Evolutionary conservation across 2,329 filamentous ascomycete genomes (phyloP).

Genomic region (Fusarium ambrosium): DNA sequence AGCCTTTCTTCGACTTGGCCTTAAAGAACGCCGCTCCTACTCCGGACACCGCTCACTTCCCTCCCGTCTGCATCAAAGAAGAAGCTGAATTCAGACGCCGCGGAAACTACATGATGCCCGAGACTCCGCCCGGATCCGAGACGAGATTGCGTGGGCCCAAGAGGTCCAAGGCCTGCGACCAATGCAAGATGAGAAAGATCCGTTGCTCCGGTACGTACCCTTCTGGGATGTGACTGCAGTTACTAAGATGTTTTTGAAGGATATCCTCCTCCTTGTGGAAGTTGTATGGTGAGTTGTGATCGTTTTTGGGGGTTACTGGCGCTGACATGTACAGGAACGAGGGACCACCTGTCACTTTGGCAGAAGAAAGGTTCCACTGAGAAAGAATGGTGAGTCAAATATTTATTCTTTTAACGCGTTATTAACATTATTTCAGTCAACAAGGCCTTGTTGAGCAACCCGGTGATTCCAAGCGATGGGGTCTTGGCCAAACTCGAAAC

Average conservation of each 20-base stretch:
- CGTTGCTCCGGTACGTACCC: slow-evolving; percentile 35
- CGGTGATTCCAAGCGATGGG: rapidly evolving
- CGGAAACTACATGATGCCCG: slow-evolving; percentile 13
- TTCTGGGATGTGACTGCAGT: not conserved
- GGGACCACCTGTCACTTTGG: slow-evolving; percentile 31
- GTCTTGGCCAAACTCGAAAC: not conserved
- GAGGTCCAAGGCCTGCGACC: slow-evolving; percentile 40
- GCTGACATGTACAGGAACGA: slow-evolving; percentile 24
- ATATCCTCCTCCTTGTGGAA: slow-evolving; percentile 35
- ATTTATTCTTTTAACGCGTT: not conserved
- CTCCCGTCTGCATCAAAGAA: not conserved
- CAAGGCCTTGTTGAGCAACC: not conserved
- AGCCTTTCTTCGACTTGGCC: not conserved
- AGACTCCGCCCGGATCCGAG: not conserved
- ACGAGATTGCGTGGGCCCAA: slow-evolving; percentile 28
- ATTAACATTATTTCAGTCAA: slow-evolving; percentile 22
- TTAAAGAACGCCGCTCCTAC: slow-evolving; percentile 10
- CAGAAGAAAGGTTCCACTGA: slow-evolving; percentile 32
- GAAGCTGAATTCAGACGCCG: not conserved
- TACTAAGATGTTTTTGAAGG: slow-evolving; percentile 14
- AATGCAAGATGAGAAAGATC: slow-evolving; percentile 42
- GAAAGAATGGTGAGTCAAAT: slow-evolving; percentile 33
- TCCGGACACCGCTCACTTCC: not conserved
- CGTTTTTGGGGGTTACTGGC: not conserved
- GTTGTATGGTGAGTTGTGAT: slow-evolving; percentile 28